Base-by-base conservation (phyloP, 305 asterid species). In the Fraxinus baroniana region DNA sequence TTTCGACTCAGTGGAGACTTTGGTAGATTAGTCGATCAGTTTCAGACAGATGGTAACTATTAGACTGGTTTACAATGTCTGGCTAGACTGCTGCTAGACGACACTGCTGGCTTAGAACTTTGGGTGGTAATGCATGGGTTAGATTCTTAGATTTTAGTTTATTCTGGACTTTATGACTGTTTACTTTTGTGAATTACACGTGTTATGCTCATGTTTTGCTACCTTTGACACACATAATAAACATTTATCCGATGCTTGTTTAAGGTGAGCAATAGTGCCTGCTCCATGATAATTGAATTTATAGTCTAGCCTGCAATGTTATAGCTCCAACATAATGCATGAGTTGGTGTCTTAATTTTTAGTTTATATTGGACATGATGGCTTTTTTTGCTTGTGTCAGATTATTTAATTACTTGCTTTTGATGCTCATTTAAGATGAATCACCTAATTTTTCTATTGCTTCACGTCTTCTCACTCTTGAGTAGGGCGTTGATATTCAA, bases 401-500 rank as follows among this genome's bases (percentile, higher is more conserved):
- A 66, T 66, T 66, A 72, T 22, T 68, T n/a, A 44, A 22, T 36
- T 22, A 46, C n/a, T 9, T 62, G 57, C 28, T 9, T 66, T 66
- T 68, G 79, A 64, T 84, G 70, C 44, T 28, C 26, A 75, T 76
- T 76, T 62, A 30, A 22, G 73, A 20, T 18, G 41, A 77, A 57
- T 30, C 7, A 52, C 66, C 72, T 79, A 76, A 44, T 62, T 28
- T 82, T 83, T 64, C 46, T 81, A 28, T n/a, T 83, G 22, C 55
- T 10, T 84, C 82, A 72, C 77, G 76, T 84, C 24, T 73, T 33
- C 39, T 30, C 22, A 1, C 71, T 73, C 5, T 75, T 81, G 83
- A 82, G 84, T 87, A 96, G 99, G 98, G 96, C 20, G 98, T 94
- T 82, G 99, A 97, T 85, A 94, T 93, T 86, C 99, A 97, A 90